Conservation (phyloP, 2,329 filamentous ascomycete species). For the Sarocladiaceae sp. region DNA sequence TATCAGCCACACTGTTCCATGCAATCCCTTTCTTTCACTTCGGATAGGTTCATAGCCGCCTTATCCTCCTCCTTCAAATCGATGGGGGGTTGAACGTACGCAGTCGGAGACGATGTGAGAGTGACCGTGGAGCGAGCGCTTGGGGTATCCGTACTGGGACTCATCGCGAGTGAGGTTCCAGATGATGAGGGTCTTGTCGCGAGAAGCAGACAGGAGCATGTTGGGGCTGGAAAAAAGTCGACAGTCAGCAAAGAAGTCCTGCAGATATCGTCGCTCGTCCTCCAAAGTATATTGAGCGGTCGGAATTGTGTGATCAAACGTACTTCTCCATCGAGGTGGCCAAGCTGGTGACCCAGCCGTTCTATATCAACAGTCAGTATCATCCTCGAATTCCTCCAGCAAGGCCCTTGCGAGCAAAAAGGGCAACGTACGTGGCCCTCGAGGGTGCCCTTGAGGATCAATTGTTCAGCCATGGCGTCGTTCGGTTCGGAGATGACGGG, state of each 20-base stretch:
- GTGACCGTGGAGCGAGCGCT: conserved; percentile 97
- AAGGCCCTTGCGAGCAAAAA: conserved; percentile 11
- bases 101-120: conserved; percentile 99
- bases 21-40: not conserved
- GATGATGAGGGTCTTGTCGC: conserved; percentile 99
- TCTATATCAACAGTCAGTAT: conserved; percentile 35
- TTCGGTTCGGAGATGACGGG: conserved; percentile 33
- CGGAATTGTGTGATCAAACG: conserved; percentile 24
- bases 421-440: conserved; percentile 77
- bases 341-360: conserved; percentile 98
- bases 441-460: conserved; percentile 94
- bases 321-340: conserved; percentile 99
- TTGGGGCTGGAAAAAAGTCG: conserved; percentile 62
- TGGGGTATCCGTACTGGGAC: conserved; percentile 96
- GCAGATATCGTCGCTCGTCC: not conserved
- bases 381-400: not conserved
- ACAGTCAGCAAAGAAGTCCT: conserved; percentile 14
- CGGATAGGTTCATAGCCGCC: not conserved
- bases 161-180: conserved; percentile 99
- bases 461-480: conserved; percentile 77
- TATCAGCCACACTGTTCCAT: conserved; percentile 1
- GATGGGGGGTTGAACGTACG: conserved; percentile 55
- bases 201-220: conserved; percentile 96
- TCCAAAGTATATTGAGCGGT: conserved; percentile 1
- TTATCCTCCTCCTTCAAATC: not conserved